phyloP scores from a whole-genome alignment of 1,284 basidiomycete genomes.

The Ustilago xerochloae region DNA sequence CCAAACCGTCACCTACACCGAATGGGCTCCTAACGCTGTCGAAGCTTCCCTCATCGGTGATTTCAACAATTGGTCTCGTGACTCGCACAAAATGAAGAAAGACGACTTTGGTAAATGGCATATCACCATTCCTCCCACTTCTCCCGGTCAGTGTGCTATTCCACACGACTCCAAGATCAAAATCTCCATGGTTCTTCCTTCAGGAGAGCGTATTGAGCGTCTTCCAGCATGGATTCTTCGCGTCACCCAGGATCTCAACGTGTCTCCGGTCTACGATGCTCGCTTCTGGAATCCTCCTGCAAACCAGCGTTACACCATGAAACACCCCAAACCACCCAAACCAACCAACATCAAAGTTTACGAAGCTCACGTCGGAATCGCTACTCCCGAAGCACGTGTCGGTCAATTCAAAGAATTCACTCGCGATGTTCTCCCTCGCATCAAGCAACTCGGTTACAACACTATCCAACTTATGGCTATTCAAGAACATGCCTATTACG shows the following conservation, averaged over 20 bases:
- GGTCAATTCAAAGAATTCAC: conserved; percentile 96
- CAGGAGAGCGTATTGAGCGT: conserved; percentile 85
- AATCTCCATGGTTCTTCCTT: conserved; percentile 74
- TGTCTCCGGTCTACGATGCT: conserved; percentile 93
- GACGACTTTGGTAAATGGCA: conserved; percentile 94
- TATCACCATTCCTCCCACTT: conserved; percentile 79
- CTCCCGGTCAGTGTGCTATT: conserved; percentile 76
- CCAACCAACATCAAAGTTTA: conserved; percentile 84
- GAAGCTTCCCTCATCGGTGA: conserved; percentile 90
- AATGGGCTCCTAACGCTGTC: conserved; percentile 92
- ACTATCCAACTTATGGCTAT: conserved; percentile 85
- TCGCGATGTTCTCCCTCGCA: conserved; percentile 81
- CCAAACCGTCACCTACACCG: conserved; percentile 83
- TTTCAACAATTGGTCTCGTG: conserved; percentile 91
- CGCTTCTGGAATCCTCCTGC: conserved; percentile 96
- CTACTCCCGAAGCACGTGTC: conserved; percentile 84
- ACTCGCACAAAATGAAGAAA: conserved; percentile 82
- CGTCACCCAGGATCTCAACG: conserved; percentile 89
- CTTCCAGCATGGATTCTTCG: conserved; percentile 92
- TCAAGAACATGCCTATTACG: conserved; percentile 99
- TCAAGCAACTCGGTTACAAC: conserved; percentile 92
- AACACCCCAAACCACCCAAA: conserved; percentile 78
- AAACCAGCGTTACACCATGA: conserved; percentile 81
- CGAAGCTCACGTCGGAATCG: conserved; percentile 98
- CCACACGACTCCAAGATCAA: conserved; percentile 95